Evolutionary conservation across 1,139 yeast genomes (phyloP).

Genomic region (Zygosaccharomyces sapae): DNA sequence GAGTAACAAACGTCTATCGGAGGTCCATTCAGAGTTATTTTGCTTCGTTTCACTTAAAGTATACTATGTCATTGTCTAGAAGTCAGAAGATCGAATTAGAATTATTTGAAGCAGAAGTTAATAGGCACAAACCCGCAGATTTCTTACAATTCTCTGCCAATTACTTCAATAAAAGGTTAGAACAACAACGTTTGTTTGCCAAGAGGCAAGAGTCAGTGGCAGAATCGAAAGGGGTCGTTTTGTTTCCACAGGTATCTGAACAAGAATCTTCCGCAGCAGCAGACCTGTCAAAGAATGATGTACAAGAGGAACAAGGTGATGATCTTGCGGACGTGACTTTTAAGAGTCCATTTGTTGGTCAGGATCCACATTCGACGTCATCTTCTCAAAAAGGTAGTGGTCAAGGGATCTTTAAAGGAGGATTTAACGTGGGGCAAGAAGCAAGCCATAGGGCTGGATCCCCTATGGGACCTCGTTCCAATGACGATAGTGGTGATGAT

Average conservation of each 20-base stretch:
- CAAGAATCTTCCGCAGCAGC: constrained; percentile 20
- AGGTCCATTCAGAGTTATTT: not conserved
- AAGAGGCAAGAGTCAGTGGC: constrained; percentile 54
- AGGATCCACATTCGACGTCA: constrained; percentile 55
- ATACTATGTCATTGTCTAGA: constrained; percentile 35
- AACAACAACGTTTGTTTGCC: constrained; percentile 53
- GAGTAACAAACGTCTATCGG: not conserved
- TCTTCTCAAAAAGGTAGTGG: not conserved
- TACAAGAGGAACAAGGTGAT: constrained; percentile 8
- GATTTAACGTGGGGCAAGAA: constrained; percentile 42
- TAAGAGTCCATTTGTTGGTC: constrained; percentile 61
- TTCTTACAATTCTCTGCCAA: constrained; percentile 71
- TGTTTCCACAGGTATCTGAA: constrained; percentile 42
- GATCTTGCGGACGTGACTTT: constrained; percentile 38
- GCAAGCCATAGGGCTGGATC: constrained; percentile 26
- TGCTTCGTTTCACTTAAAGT: not conserved
- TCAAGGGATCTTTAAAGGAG: constrained; percentile 43
- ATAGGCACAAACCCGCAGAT: constrained; percentile 61
- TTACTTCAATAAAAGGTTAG: constrained; percentile 60
- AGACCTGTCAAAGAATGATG: constrained; percentile 8
- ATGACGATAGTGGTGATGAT: constrained; percentile 16
- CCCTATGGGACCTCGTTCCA: constrained; percentile 26
- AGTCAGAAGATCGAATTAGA: constrained; percentile 53
- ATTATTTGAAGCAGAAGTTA: constrained; percentile 59
- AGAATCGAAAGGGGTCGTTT: constrained; percentile 48